Evolutionary conservation across 441 rosid species (phyloP).

Genomic region (Populus hybrid): DNA sequence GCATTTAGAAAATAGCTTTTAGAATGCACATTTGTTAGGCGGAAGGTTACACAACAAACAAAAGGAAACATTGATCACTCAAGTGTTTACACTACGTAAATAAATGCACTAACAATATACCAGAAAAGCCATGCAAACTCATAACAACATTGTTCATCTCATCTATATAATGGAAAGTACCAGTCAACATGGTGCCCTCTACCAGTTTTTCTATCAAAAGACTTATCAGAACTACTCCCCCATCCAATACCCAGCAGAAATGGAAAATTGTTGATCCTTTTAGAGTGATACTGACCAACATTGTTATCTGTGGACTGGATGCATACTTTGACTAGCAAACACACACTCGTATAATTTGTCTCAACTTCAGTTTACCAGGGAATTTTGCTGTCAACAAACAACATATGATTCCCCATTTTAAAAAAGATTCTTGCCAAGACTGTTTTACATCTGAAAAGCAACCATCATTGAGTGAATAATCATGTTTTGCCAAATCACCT

Average conservation of each 20-base stretch:
- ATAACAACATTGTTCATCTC: background rate
- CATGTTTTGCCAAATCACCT: background rate
- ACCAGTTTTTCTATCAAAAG: background rate
- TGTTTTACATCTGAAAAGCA: background rate
- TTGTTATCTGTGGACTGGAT: background rate
- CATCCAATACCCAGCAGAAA: background rate
- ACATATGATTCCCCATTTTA: background rate
- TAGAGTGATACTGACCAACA: background rate
- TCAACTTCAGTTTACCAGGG: background rate
- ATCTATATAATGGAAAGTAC: background rate
- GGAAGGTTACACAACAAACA: constrained; percentile 14
- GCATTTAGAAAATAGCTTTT: constrained; percentile 2
- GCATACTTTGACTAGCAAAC: background rate
- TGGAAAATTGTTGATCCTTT: background rate
- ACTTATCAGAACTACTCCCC: background rate
- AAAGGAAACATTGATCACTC: constrained; percentile 2
- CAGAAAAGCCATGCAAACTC: background rate
- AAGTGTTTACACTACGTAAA: background rate
- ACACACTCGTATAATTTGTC: background rate
- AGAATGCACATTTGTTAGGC: background rate
- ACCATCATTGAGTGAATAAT: background rate
- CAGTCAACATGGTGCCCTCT: background rate
- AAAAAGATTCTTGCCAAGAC: background rate
- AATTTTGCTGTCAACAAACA: background rate
- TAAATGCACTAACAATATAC: background rate